Percentiles rank a stretch among this genome's conserved stretches.
Conservation (phyloP, 139 green algal species). For the Bryopsis sp. region DNA sequence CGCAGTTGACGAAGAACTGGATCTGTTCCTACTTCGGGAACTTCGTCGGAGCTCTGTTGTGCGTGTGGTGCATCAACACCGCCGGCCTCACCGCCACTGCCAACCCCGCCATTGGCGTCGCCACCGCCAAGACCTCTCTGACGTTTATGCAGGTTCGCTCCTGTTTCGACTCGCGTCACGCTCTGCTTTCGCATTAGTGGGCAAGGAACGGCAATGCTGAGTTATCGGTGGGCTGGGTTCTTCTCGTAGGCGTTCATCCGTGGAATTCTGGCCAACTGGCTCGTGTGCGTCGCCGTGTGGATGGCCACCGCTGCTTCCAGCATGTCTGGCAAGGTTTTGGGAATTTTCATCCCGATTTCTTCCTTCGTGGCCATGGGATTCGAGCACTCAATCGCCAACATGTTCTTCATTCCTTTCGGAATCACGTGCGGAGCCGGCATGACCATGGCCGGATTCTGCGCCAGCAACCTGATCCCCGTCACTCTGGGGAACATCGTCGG, state of each 20-base stretch:
- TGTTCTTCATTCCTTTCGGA: slow-evolving; percentile 64
- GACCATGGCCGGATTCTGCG: slow-evolving; percentile 54
- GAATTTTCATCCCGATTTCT: slow-evolving; percentile 59
- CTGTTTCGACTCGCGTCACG: too few species aligned
- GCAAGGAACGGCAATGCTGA: too few species aligned
- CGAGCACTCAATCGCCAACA: slow-evolving; percentile 72
- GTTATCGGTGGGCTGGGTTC: too few species aligned
- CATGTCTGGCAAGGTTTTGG: slow-evolving; percentile 72
- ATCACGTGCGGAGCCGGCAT: slow-evolving; percentile 44
- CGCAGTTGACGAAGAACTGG: slow-evolving; percentile 61
- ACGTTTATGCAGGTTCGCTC: slow-evolving; percentile 31
- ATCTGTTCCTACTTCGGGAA: slow-evolving; percentile 65
- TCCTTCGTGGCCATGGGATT: slow-evolving; percentile 78
- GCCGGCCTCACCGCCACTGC: background rate
- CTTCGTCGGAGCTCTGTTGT: slow-evolving; percentile 59
- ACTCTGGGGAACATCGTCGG: slow-evolving; percentile 83
- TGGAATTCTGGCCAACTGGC: slow-evolving; percentile 79
- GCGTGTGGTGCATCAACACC: slow-evolving; percentile 44
- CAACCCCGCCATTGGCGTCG: background rate
- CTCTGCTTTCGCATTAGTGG: too few species aligned
- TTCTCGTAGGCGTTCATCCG: slow-evolving; percentile 47
- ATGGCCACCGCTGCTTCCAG: slow-evolving; percentile 47
- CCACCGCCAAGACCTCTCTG: slow-evolving; percentile 25
- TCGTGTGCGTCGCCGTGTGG: slow-evolving; percentile 85
- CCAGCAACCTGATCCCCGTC: slow-evolving; percentile 77